Percentiles rank a stretch among this genome's conserved stretches.
Evolutionary conservation across 345 rosid species (phyloP).

Genomic region (Citrus reticulata): DNA sequence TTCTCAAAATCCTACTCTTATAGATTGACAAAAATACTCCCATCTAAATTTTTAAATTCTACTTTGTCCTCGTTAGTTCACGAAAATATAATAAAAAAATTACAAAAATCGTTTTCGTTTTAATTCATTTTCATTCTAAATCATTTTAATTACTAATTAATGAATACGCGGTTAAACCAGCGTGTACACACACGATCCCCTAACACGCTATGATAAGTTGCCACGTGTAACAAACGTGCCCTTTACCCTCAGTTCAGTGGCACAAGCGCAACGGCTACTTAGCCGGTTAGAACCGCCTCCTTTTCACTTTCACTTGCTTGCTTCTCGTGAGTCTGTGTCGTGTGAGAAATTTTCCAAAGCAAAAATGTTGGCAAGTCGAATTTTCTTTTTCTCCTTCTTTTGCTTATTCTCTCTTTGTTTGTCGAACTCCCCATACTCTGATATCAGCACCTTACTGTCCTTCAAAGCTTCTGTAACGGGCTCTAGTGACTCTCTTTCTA

Average conservation of each 20-base stretch:
- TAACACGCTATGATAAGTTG: background rate
- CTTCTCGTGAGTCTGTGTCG: background rate
- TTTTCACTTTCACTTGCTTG: background rate
- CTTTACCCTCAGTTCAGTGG: background rate
- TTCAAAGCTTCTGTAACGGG: constrained; percentile 23
- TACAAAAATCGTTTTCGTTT: too few species aligned
- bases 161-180: background rate
- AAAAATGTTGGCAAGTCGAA: background rate
- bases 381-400: constrained; percentile 5
- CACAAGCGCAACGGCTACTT: constrained; percentile 1
- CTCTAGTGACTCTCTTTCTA: constrained; percentile 16
- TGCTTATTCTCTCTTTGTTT: background rate
- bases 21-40: too few species aligned
- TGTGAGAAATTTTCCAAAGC: background rate
- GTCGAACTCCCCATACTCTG: constrained; percentile 2
- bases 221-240: background rate
- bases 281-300: background rate
- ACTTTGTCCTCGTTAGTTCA: too few species aligned
- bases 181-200: background rate
- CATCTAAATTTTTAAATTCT: too few species aligned
- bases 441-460: constrained; percentile 18
- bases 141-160: too few species aligned
- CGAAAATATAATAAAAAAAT: too few species aligned
- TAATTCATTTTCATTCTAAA: too few species aligned
- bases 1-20: too few species aligned